Base-by-base conservation (phyloP, 306 rosid species). In the Inga oerstediana region DNA sequence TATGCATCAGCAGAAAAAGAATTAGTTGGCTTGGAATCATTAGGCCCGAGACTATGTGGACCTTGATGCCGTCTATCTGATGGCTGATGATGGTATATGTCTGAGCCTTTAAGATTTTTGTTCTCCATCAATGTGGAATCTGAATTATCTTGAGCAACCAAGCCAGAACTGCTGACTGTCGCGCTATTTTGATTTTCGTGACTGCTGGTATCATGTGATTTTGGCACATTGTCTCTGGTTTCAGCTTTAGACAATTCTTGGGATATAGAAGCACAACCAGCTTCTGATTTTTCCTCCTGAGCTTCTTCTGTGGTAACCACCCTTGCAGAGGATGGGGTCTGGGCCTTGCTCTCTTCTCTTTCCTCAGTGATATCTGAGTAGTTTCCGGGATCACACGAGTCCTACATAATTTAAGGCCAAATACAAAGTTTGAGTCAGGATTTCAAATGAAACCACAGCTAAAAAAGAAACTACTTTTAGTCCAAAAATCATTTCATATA, bases 281-380 rank as follows among this genome's bases (percentile, higher is more conserved):
- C 78, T 72, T 84, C 88, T 58, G 85, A 44, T 61, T 87, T 92
- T 46, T 79, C 75, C 82, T 84, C 89, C 79, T 77, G 87, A 70
- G 85, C 83, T 76, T 88, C 72, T 62, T 87, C 75, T 71, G 84
- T 77, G 74, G 84, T 54, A 56, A 81, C 78, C 62, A 44, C 79
- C 82, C 62, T 75, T 35, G 84, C 79, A 61, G 87, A 79, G 76
- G 62, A 84, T 12, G 87, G 85, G 65, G 68, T 59, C 74, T 88
- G 93, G 82, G 79, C 87, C 92, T 92, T 90, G 80, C 86, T 84
- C 80, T 93, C 96, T 19, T 92, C 94, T 88, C 92, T 91, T 81
- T 93, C 96, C 76, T 95, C 96, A 7, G 96, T 90, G 82, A 91
- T 61, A 84, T 95, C 98, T 41, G 97, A 96, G 80, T 87, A 98